A percentile compares a stretch with the other conserved stretches of the same genome.
Evolutionary conservation across 2,329 filamentous ascomycete species (phyloP).

Genomic region (Pseudogymnoascus verrucosus): DNA sequence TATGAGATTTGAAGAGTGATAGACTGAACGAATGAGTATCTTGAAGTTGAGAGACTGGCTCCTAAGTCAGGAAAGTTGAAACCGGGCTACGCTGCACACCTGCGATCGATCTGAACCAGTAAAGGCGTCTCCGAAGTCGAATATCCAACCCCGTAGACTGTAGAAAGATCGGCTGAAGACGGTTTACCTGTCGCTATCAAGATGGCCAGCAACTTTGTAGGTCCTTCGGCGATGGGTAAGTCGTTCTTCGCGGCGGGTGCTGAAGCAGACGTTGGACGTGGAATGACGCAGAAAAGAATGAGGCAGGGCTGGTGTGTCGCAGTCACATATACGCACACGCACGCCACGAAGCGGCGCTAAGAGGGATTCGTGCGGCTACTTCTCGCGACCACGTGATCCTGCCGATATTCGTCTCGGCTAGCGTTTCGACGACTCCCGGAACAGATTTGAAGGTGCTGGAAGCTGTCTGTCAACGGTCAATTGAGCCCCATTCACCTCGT

Average conservation of each 20-base stretch:
- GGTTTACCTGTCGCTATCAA: conserved; percentile 28
- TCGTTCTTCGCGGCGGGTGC: conserved; percentile 24
- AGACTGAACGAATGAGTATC: conserved; percentile 11
- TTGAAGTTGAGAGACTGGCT: conserved; percentile 12
- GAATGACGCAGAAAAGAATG: conserved; percentile 16
- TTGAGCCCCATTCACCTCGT: conserved; percentile 23
- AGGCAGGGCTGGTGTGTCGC: background rate
- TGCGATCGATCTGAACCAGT: conserved; percentile 45
- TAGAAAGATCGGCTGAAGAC: conserved; percentile 31
- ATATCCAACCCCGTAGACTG: conserved; percentile 30
- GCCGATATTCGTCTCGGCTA: conserved; percentile 8
- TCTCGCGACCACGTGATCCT: background rate
- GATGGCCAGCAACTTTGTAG: conserved; percentile 30
- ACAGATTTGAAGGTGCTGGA: conserved; percentile 9
- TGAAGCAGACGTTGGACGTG: conserved; percentile 17
- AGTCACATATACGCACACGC: conserved; percentile 1
- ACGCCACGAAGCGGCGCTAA: background rate
- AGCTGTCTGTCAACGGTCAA: conserved; percentile 18
- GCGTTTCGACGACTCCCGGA: conserved; percentile 9
- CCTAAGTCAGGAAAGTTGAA: conserved; percentile 8
- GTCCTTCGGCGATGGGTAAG: conserved; percentile 25
- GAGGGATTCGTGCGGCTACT: background rate
- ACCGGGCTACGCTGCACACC: conserved; percentile 12
- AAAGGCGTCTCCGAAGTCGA: conserved; percentile 48
- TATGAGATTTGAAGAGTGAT: conserved; percentile 1